Conservation (phyloP, 768 basidiomycete genomes). For the Sporobolomyces pararoseus region DNA sequence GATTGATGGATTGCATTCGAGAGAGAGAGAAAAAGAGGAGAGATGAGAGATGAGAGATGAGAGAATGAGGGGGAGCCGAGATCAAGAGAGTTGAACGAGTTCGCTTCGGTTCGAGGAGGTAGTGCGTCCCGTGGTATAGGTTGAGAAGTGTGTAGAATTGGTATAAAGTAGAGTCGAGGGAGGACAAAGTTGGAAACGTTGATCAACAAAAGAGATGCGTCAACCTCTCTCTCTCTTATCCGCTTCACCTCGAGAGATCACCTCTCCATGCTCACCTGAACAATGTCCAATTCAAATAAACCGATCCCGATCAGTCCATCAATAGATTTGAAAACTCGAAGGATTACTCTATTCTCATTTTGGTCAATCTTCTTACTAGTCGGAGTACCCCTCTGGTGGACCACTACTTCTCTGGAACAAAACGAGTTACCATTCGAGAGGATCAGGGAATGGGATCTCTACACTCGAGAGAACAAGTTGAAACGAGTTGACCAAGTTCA, state of each 20-base stretch:
- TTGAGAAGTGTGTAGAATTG: too few relatives aligned
- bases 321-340: slow-evolving; percentile 50
- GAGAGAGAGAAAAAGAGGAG: too few relatives aligned
- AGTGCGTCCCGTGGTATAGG: too few relatives aligned
- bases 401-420: slow-evolving; percentile 81
- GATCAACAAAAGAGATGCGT: too few relatives aligned
- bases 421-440: slow-evolving; percentile 64
- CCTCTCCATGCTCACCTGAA: too few relatives aligned
- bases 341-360: slow-evolving; percentile 68
- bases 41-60: background rate
- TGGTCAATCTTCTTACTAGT: slow-evolving; percentile 67
- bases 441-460: slow-evolving; percentile 52
- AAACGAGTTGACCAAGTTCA: too few relatives aligned
- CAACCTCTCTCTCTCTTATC: too few relatives aligned
- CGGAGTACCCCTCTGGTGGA: slow-evolving; percentile 89
- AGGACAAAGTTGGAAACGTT: background rate
- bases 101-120: too few relatives aligned
- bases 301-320: background rate
- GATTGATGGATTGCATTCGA: slow-evolving; percentile 58
- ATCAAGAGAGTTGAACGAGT: background rate
- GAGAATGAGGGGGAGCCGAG: background rate
- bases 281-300: background rate
- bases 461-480: background rate
- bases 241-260: too few relatives aligned
- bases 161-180: too few relatives aligned